Conservation (phyloP, 208 protist species). For the Phytomonas sp. region DNA sequence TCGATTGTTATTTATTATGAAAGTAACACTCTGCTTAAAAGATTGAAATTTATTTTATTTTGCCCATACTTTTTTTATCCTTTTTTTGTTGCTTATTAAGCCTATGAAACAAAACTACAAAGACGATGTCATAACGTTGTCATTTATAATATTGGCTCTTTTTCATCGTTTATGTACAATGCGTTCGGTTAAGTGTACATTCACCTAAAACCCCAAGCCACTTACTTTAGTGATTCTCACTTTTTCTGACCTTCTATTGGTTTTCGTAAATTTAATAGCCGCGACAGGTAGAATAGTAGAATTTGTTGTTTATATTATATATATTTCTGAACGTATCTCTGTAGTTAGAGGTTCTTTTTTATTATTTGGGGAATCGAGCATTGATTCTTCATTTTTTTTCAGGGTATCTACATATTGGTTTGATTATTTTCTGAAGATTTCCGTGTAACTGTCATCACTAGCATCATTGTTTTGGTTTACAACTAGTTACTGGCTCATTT, state of each 20-base stretch:
- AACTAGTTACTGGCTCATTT: not conserved
- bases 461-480: not conserved
- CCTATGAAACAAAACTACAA: not conserved
- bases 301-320: slow-evolving; percentile 7
- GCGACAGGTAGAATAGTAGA: not conserved
- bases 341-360: slow-evolving; percentile 10
- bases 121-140: not conserved
- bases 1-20: not conserved
- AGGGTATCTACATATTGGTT: not conserved
- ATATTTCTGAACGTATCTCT: not conserved
- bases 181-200: not conserved
- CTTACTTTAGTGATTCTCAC: not conserved
- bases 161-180: not conserved
- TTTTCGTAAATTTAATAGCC: not conserved
- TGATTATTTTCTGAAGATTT: not conserved
- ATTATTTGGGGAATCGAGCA: not conserved
- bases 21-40: not conserved
- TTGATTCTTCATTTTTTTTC: not conserved
- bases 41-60: not conserved
- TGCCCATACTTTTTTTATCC: not conserved
- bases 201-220: not conserved
- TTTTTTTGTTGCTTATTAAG: not conserved
- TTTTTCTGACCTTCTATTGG: not conserved
- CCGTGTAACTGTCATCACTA: not conserved
- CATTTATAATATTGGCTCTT: not conserved